phyloP scores from a whole-genome alignment of 2,329 filamentous ascomycete species.

The Beauveria scarabaeidicola region DNA sequence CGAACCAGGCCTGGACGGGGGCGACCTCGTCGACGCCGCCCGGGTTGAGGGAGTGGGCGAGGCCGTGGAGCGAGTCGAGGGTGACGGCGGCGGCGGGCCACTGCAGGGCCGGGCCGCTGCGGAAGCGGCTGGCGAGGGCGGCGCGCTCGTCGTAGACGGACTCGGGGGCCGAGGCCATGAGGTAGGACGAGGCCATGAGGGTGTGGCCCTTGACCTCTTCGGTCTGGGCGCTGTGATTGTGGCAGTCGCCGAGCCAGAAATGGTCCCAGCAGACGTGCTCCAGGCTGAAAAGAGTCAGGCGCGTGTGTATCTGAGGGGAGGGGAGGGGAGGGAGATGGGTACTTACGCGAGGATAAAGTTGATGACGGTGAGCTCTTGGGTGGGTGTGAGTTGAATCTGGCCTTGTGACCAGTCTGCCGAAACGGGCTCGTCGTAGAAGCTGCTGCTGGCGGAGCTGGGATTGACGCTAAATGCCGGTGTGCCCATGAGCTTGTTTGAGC shows the following conservation, averaged over 20 bases:
- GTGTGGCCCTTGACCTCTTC: constrained; percentile 30
- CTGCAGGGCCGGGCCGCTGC: constrained; percentile 19
- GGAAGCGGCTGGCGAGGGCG: constrained; percentile 15
- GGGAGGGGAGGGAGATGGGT: too few relatives aligned
- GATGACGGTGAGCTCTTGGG: constrained; percentile 37
- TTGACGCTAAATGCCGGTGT: constrained; percentile 36
- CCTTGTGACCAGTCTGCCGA: constrained; percentile 14
- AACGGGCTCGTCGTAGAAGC: constrained; percentile 15
- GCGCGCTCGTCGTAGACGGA: constrained; percentile 23
- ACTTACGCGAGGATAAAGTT: constrained; percentile 47
- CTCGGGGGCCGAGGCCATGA: constrained; percentile 31
- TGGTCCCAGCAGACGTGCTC: constrained; percentile 47
- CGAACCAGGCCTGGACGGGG: constrained; percentile 48
- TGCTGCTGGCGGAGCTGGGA: constrained; percentile 17
- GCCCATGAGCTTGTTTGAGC: constrained; percentile 31
- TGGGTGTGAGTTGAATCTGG: constrained; percentile 23
- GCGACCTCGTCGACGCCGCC: constrained; percentile 33
- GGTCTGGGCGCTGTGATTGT: constrained; percentile 23
- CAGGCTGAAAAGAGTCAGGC: constrained; percentile 26
- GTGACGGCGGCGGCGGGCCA: constrained; percentile 34
- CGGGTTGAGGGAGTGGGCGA: constrained; percentile 37
- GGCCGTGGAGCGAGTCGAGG: constrained; percentile 34
- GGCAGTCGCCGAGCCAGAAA: constrained; percentile 33
- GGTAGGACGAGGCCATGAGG: constrained; percentile 36
- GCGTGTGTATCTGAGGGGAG: not conserved